Evolutionary conservation across 257 asterid genomes (phyloP).

Genomic region (Salvia splendens): DNA sequence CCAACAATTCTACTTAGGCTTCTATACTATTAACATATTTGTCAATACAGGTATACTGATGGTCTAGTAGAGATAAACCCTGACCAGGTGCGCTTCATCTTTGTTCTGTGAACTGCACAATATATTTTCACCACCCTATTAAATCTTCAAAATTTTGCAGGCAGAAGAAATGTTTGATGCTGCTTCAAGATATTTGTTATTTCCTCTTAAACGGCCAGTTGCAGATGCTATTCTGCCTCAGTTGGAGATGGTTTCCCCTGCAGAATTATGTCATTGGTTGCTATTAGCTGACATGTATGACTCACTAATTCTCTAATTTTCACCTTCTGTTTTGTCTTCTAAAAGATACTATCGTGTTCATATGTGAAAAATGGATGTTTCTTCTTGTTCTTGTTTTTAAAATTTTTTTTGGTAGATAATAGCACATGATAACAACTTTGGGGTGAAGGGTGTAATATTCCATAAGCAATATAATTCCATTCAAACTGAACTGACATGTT

Average conservation of each 20-base stretch:
- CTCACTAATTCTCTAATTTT: slow-evolving; percentile 16
- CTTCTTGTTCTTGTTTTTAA: background rate
- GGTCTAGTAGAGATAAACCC: slow-evolving; percentile 63
- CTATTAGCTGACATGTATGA: slow-evolving; percentile 84
- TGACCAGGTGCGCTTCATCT: slow-evolving; percentile 65
- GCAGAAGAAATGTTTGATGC: slow-evolving; percentile 94
- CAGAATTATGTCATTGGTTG: slow-evolving; percentile 90
- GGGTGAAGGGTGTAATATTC: too few species aligned
- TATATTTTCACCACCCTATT: slow-evolving; percentile 17
- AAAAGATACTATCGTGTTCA: background rate
- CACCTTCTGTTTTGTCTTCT: slow-evolving; percentile 19
- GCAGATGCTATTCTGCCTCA: slow-evolving; percentile 89
- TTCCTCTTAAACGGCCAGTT: slow-evolving; percentile 95
- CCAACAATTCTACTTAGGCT: slow-evolving; percentile 13
- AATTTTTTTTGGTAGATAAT: too few species aligned
- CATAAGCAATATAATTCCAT: too few species aligned
- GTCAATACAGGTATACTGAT: slow-evolving; percentile 81
- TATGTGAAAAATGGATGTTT: background rate
- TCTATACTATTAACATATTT: slow-evolving; percentile 25
- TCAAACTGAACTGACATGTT: background rate
- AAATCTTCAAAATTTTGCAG: slow-evolving; percentile 43
- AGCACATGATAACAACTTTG: too few species aligned
- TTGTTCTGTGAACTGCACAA: slow-evolving; percentile 16
- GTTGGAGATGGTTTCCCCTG: slow-evolving; percentile 78
- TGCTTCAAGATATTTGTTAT: slow-evolving; percentile 90